Base-by-base conservation (phyloP, 208 protist species). In the Vickermania ingenoplastis region DNA sequence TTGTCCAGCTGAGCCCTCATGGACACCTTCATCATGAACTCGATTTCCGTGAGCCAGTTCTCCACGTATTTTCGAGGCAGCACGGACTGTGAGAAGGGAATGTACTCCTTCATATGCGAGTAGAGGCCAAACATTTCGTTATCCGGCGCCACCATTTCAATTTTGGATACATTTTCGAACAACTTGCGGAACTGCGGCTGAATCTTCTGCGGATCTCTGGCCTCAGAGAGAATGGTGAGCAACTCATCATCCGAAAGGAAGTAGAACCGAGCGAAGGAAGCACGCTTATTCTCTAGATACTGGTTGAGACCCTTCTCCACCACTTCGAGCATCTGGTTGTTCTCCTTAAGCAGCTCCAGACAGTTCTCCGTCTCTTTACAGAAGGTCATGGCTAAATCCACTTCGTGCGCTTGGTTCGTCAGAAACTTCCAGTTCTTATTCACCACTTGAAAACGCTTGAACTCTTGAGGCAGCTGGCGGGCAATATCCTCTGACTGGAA, bases 11-110 rank as follows among this genome's bases (percentile, higher is more conserved):
- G 77, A 23, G 79, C 63, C 27, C 92, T 86, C 50, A 98, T 92
- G 0, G 91, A 97, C 26, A 81, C 57, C 66, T 91, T 92, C 94
- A 98, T 98, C 79, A 97, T 94, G 31, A 63, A 60, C 75, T 98
- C 95, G 59, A 99, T 92, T 57, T 97, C 86, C 22, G 89, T 92
- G 63, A 99, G 83, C 97, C 97, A 99, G 62, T 96, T 91, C 73
- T 99, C 97, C 30, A 99, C 95, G 64, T 96, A 93, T 67, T 96
- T 96, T 48, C 92, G 93, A 27, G 97, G 95, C 59, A 92, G 65
- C 41, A 99, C 83, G 13, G 79, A 75, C 63, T 97, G 82, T 23
- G 72, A 68, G 64, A 99, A 98, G 2, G 84, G 76, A 26, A 98
- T 92, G 59, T 88, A 89, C 71, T 99, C 97, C 49, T 89, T 86